These are phyloP conservation scores for Ophiocordyceps robertsii DNA, from an alignment of 2,329 filamentous ascomycete genomes.

Conservation along the genomic window DNA sequence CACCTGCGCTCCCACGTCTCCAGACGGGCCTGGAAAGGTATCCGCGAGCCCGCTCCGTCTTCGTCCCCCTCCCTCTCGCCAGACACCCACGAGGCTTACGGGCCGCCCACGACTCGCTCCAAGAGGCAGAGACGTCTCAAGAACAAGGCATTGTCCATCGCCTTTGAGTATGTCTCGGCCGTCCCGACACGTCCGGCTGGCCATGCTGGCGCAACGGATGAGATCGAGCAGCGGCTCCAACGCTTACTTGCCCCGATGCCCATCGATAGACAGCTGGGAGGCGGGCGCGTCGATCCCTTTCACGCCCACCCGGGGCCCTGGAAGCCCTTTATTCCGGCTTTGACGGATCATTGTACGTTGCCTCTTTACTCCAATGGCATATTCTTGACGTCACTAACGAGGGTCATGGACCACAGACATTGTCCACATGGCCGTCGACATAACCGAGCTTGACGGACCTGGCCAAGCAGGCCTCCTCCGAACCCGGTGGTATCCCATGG, in stretches of 20 bases:
- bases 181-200: too few species aligned
- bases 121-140: too few species aligned
- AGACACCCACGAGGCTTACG: too few species aligned
- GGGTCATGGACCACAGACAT: too few species aligned
- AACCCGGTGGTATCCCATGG: constrained; percentile 15
- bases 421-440: constrained; percentile 15
- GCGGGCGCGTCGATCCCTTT: constrained; percentile 13
- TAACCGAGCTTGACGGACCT: constrained; percentile 14
- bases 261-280: constrained; percentile 10
- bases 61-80: neutral
- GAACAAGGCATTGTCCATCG: too few species aligned
- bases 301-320: constrained; percentile 10
- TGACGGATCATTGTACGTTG: constrained; percentile 13
- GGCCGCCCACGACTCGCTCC: too few species aligned
- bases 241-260: neutral
- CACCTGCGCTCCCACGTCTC: constrained; percentile 9
- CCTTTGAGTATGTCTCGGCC: too few species aligned
- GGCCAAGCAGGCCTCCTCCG: constrained; percentile 12
- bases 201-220: too few species aligned
- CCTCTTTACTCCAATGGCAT: neutral
- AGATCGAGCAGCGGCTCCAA: neutral
- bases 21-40: constrained; percentile 7
- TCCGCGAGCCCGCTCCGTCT: neutral
- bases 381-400: too few species aligned
- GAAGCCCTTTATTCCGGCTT: constrained; percentile 8